Conservation (phyloP, 2,329 filamentous ascomycete genomes). For the Neonectria faginata region DNA sequence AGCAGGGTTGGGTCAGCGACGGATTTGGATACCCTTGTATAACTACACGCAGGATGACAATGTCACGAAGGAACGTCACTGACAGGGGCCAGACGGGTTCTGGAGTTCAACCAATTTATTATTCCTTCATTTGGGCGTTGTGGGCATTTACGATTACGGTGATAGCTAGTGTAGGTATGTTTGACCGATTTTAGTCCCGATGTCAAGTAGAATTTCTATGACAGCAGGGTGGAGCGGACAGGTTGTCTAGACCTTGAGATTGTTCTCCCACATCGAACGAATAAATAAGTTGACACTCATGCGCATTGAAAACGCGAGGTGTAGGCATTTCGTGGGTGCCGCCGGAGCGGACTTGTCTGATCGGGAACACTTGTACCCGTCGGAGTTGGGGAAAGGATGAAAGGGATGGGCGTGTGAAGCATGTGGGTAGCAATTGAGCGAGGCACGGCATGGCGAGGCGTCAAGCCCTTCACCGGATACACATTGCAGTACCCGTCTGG, state of each 20-base stretch:
- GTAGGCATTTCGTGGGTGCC: constrained; percentile 70
- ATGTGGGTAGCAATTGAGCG: background rate
- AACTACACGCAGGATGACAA: constrained; percentile 12
- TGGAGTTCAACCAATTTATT: background rate
- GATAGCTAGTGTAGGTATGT: constrained; percentile 45
- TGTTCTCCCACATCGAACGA: constrained; percentile 72
- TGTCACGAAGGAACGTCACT: constrained; percentile 2
- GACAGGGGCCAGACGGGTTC: background rate
- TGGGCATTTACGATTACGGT: background rate
- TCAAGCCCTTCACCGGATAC: background rate
- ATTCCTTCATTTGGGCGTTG: background rate
- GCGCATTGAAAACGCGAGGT: constrained; percentile 69
- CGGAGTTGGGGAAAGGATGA: background rate
- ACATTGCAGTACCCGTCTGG: background rate
- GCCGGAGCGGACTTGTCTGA: constrained; percentile 36
- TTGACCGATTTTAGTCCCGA: constrained; percentile 74
- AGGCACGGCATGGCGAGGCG: background rate
- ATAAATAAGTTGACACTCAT: constrained; percentile 67
- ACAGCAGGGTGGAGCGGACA: constrained; percentile 74
- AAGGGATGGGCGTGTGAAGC: background rate
- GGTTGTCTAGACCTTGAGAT: constrained; percentile 75
- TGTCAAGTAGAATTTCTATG: constrained; percentile 65
- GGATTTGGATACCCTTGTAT: constrained; percentile 29
- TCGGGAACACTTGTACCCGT: constrained; percentile 22
- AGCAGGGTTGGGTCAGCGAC: constrained; percentile 23